A percentile compares a stretch with the other conserved stretches of the same genome.
These are phyloP conservation scores for Fusarium succisae DNA, from an alignment of 2,329 filamentous ascomycete genomes.

Conservation along the genomic window DNA sequence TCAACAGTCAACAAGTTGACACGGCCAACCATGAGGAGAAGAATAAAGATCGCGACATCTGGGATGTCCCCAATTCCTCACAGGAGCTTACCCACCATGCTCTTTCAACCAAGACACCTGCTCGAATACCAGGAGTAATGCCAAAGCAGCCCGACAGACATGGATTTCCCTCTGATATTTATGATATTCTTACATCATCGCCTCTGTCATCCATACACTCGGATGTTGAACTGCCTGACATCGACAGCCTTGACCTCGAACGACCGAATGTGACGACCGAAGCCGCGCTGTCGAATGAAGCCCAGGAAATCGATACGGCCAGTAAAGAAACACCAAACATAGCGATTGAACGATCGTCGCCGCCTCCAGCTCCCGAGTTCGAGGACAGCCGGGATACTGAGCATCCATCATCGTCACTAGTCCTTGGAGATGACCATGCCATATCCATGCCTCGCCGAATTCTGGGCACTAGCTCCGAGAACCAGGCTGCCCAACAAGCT, in stretches of 20 bases:
- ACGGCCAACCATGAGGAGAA: not conserved
- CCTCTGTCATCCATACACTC: slow-evolving; percentile 48
- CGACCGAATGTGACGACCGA: not conserved
- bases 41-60: slow-evolving; percentile 42
- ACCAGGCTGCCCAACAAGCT: slow-evolving; percentile 37
- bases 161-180: not conserved
- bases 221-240: slow-evolving; percentile 38
- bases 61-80: slow-evolving; percentile 52
- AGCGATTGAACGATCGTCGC: slow-evolving; percentile 50
- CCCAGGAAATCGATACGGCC: not conserved
- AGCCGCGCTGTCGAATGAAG: not conserved
- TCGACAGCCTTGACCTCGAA: slow-evolving; percentile 32
- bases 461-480: slow-evolving; percentile 27
- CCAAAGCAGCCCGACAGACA: not conserved
- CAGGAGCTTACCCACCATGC: slow-evolving; percentile 26
- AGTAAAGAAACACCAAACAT: slow-evolving; percentile 50
- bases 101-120: not conserved
- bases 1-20: not conserved
- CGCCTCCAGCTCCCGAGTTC: slow-evolving; percentile 43
- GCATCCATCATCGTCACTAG: not conserved
- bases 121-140: slow-evolving; percentile 4
- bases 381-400: not conserved
- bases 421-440: not conserved
- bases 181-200: slow-evolving; percentile 43
- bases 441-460: slow-evolving; percentile 28